Evolutionary conservation across 345 rosid genomes (phyloP), one percentile per base, ranked within the genome.

Genomic region (Gossypium sturtianum): DNA sequence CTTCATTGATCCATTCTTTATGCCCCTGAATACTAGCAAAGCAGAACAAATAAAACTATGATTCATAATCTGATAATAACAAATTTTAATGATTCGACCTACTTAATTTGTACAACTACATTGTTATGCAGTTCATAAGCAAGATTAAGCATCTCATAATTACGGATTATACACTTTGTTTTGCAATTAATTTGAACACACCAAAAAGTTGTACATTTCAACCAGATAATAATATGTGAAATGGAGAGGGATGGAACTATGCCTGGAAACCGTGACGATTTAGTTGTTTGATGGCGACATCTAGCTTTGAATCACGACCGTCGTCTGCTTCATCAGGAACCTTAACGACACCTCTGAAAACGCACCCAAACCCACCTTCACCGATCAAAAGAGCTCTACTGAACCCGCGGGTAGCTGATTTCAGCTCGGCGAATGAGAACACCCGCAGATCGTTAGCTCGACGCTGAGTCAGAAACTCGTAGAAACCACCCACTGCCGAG

Each of bases 231-330:
- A 13, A 54, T 7, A 19, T 2, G 62, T 54, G 70, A 53, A 38
- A 20, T 43, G n/a, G 20, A 22, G 9, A 77, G 52, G 69, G 53
- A 10, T 12, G 16, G 71, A 74, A 43, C 92, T 17, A 65, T 95
- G 99, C 99, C 99, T 95, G 97, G 90, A 88, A 88, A 74, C 99
- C 99, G 51, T 87, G 93, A 68, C 96, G 98, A 80, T 95, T 93
- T 76, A 95, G 82, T 84, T 93, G 98, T 71, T 95, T 95, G 29
- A 95, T 83, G 20, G 99, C 97, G 45, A 93, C 96, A 65, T 89
- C 85, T 64, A 87, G 64, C 83, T 84, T 88, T 4, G 83, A 81
- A 77, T 81, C 83, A 60, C 72, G 66, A 58, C 82, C 88, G 44
- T 82, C 73, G 43, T 65, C 48, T 60, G 56, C 64, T 12, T 64